These are phyloP conservation scores for Lactifluus volemus DNA, from an alignment of 768 basidiomycete genomes.

Conservation along the genomic window DNA sequence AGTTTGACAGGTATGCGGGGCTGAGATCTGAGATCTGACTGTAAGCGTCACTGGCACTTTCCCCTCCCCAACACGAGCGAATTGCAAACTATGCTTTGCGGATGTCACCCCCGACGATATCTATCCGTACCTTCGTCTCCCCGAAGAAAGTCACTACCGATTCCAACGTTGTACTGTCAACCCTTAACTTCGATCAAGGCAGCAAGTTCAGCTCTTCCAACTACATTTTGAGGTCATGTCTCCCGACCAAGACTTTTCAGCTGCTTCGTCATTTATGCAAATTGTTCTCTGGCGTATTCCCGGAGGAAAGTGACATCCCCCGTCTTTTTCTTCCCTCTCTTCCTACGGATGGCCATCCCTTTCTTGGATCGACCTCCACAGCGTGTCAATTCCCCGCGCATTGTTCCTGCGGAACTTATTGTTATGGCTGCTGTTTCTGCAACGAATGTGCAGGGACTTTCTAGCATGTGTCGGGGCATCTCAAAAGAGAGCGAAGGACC, in stretches of 20 bases:
- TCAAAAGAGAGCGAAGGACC: constrained; percentile 25
- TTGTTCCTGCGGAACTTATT: constrained; percentile 74
- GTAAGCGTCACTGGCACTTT: too few relatives aligned
- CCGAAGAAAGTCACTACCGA: constrained; percentile 44
- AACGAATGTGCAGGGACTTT: constrained; percentile 39
- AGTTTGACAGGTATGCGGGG: too few relatives aligned
- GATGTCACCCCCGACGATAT: constrained; percentile 64
- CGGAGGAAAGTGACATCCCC: constrained; percentile 71
- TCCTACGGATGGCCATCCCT: constrained; percentile 62
- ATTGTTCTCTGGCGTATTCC: constrained; percentile 21
- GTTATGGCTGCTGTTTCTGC: constrained; percentile 70
- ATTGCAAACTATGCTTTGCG: constrained; percentile 62
- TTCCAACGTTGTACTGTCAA: constrained; percentile 35
- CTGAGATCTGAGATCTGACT: too few relatives aligned
- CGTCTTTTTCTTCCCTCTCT: constrained; percentile 72
- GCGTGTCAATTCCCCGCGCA: constrained; percentile 49
- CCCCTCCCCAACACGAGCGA: constrained; percentile 34
- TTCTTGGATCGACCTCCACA: constrained; percentile 75
- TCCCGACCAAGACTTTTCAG: background rate
- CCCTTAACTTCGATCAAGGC: background rate
- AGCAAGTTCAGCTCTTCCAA: background rate
- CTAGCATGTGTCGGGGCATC: constrained; percentile 24
- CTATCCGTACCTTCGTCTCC: constrained; percentile 70
- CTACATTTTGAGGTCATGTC: background rate
- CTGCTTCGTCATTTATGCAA: background rate